Base-by-base conservation (phyloP, 2,329 filamentous ascomycete species). In the Fusarium phyllophilum region DNA sequence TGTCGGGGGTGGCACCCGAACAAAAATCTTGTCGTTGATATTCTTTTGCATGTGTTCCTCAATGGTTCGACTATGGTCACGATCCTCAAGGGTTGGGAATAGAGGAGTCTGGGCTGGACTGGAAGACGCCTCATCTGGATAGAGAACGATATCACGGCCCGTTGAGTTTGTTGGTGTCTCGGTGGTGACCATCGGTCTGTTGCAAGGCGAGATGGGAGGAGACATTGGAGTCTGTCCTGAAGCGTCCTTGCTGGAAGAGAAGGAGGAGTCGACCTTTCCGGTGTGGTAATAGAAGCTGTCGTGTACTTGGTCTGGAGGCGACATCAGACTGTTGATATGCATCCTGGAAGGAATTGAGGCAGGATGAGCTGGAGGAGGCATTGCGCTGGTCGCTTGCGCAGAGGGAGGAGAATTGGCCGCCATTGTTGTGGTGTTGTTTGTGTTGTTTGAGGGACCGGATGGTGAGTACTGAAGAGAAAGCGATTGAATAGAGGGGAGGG, bases 251-350 rank as follows among this genome's bases (percentile, higher is more conserved):
- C 24, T 22, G 48, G 65, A 66, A 31, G 56, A 54, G 45, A 62
- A 66, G 26, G 56, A 54, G 52, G 69, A 26, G 66, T 72, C 34
- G 65, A 61, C 62, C 46, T 78, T 59, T 78, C 67, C 72, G 44
- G 62, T 54, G 29, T 74, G 63, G 51, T 62, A 63, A 26, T 73
- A 60, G 79, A 90, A 91, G 75, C 81, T 89, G 72, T 91, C 89
- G 55, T 84, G 85, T 39, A 84, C 79, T n/a, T 84, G 83, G 42
- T 91, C 89, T 29, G 89, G 89, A 38, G 90, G 90, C 29, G 90
- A 91, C 86, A 91, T 90, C 66, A 91, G 82, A 69, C 84, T 90
- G 82, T 80, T 86, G 73, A 89, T 87, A 70, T 86, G 84, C 60
- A 86, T 87, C 78, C 84, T 86, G 9, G 74, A 38, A 29, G 73